These are phyloP conservation scores for Globisporangium echinulatum DNA, from an alignment of 352 stramenopile species.

Conservation along the genomic window DNA sequence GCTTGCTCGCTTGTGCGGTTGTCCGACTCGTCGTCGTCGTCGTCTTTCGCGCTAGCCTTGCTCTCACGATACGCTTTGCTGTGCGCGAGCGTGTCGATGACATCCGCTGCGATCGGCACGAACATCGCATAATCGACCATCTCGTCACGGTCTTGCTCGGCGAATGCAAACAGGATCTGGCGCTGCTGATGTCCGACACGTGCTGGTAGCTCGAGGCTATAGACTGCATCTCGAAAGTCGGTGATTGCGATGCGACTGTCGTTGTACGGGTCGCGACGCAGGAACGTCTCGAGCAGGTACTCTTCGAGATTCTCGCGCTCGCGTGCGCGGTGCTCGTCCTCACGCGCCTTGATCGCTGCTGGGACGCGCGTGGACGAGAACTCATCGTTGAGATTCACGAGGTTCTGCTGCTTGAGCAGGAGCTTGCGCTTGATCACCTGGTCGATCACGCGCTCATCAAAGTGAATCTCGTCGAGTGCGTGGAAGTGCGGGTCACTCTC, in stretches of 20 bases:
- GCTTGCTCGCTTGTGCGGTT: conserved; percentile 12
- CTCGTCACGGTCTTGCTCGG: conserved; percentile 43
- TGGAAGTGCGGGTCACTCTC: conserved; percentile 64
- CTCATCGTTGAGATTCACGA: conserved; percentile 52
- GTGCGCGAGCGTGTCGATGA: conserved; percentile 37
- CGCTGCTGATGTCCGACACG: conserved; percentile 17
- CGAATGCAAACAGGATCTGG: conserved; percentile 52
- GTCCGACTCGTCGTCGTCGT: not conserved
- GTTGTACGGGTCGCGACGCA: conserved; percentile 60
- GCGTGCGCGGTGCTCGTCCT: conserved; percentile 29
- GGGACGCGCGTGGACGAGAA: conserved; percentile 55
- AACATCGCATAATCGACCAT: conserved; percentile 52
- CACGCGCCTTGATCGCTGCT: conserved; percentile 22
- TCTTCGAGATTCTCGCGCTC: conserved; percentile 47
- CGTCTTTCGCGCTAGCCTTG: conserved; percentile 12
- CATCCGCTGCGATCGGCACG: conserved; percentile 36
- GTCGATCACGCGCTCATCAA: conserved; percentile 48
- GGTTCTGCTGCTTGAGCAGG: conserved; percentile 24
- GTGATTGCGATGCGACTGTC: conserved; percentile 44
- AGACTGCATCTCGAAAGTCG: conserved; percentile 34
- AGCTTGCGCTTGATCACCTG: conserved; percentile 56
- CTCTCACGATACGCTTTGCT: not conserved
- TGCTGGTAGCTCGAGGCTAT: conserved; percentile 28
- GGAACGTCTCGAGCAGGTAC: conserved; percentile 49
- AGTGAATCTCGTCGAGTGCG: conserved; percentile 29